Percentiles rank a stretch among this genome's conserved stretches.
Conservation (phyloP, 2,329 filamentous ascomycete species). For the Neospermospora avenae region DNA sequence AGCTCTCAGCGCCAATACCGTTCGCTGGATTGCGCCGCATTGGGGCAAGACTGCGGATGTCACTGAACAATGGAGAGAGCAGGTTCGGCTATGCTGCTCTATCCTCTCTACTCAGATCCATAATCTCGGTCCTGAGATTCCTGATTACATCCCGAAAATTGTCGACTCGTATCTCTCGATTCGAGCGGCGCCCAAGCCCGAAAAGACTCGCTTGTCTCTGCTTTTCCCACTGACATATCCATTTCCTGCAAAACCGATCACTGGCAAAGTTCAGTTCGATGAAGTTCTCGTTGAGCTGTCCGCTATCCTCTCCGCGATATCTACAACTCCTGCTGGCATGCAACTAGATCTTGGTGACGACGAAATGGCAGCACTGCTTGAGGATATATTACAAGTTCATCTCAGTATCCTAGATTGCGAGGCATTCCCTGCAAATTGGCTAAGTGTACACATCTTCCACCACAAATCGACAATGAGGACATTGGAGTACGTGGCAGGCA, state of each 20-base stretch:
- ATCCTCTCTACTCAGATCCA: constrained; percentile 84
- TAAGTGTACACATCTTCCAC: constrained; percentile 90
- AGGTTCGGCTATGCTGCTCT: constrained; percentile 89
- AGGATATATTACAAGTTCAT: constrained; percentile 77
- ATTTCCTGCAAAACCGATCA: constrained; percentile 71
- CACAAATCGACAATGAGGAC: constrained; percentile 86
- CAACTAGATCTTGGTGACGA: constrained; percentile 71
- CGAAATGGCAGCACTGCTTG: constrained; percentile 71
- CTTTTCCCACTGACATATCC: constrained; percentile 89
- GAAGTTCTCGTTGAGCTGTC: constrained; percentile 87
- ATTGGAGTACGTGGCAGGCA: constrained; percentile 74
- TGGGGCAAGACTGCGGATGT: constrained; percentile 77
- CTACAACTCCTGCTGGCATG: constrained; percentile 70
- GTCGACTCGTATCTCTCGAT: constrained; percentile 85
- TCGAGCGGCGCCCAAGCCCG: constrained; percentile 50
- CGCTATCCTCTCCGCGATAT: constrained; percentile 78
- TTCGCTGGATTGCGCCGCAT: constrained; percentile 87
- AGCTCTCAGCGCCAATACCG: constrained; percentile 74
- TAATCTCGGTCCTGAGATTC: constrained; percentile 74
- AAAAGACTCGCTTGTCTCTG: constrained; percentile 71
- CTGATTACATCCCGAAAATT: constrained; percentile 86
- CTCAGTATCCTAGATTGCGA: constrained; percentile 87
- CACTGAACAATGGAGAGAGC: constrained; percentile 85
- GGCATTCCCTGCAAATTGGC: constrained; percentile 84
- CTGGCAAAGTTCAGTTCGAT: constrained; percentile 63